phyloP scores from a whole-genome alignment of 1,284 basidiomycete species.

The Athelia psychrophila region DNA sequence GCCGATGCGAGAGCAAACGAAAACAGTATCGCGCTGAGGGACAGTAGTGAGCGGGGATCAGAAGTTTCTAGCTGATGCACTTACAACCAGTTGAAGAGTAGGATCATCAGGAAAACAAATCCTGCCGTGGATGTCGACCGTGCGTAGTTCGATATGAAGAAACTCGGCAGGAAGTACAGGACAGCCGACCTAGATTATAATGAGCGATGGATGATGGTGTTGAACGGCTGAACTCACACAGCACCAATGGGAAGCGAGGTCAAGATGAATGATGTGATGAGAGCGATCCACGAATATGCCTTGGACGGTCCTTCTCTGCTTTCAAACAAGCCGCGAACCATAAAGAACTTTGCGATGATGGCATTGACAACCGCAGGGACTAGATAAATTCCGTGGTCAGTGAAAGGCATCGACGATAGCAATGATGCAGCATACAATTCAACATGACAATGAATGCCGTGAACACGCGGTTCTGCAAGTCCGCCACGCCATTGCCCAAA shows the following conservation, averaged over 20 bases:
- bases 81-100: neutral
- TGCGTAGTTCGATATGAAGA: neutral
- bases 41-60: neutral
- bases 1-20: neutral
- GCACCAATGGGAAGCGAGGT: neutral
- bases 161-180: neutral
- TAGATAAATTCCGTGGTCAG: neutral
- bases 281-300: neutral
- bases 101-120: neutral
- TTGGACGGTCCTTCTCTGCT: neutral
- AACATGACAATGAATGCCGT: neutral
- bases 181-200: neutral
- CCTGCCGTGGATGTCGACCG: neutral
- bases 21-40: neutral
- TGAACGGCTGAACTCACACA: neutral
- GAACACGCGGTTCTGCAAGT: conserved; percentile 1
- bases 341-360: neutral
- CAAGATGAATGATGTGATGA: neutral
- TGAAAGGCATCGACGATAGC: neutral
- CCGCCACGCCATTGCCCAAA: neutral
- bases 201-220: too few relatives aligned
- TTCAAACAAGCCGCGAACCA: neutral
- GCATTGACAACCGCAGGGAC: neutral
- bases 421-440: neutral
- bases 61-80: neutral